A percentile compares a stretch with the other conserved stretches of the same genome.
phyloP scores from a whole-genome alignment of 2,329 filamentous ascomycete genomes.

The Fusarium armeniacum region DNA sequence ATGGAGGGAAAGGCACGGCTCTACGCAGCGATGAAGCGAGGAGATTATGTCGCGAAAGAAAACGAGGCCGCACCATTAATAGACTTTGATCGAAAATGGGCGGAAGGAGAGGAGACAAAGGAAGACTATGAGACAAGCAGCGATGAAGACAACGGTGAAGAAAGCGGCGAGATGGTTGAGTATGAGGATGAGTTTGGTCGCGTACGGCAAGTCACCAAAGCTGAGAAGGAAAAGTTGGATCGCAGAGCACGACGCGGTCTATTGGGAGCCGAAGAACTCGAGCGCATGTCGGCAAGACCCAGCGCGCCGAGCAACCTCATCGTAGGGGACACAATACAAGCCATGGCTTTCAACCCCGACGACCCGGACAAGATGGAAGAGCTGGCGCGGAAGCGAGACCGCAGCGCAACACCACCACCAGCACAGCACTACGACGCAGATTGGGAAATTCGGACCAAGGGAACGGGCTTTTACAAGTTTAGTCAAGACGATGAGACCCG shows the following conservation, averaged over 20 bases:
- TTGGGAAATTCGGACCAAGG: constrained; percentile 86
- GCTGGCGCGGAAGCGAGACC: constrained; percentile 82
- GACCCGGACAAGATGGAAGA: constrained; percentile 80
- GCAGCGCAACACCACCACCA: constrained; percentile 82
- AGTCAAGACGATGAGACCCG: constrained; percentile 78
- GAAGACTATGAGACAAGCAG: constrained; percentile 70
- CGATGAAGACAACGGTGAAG: constrained; percentile 58
- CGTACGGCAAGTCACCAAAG: constrained; percentile 78
- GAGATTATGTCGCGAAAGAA: constrained; percentile 80
- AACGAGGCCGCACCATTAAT: constrained; percentile 78
- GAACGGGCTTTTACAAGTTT: constrained; percentile 93
- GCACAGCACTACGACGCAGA: constrained; percentile 88
- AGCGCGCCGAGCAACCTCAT: constrained; percentile 79
- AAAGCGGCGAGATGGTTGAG: constrained; percentile 77
- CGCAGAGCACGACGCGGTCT: constrained; percentile 65
- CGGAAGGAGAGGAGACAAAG: constrained; percentile 71
- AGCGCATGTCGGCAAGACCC: constrained; percentile 77
- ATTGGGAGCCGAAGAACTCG: constrained; percentile 71
- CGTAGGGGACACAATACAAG: constrained; percentile 87
- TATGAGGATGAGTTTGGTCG: constrained; percentile 94
- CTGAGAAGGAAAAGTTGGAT: constrained; percentile 75
- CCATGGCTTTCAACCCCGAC: constrained; percentile 84
- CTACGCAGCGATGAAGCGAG: constrained; percentile 91
- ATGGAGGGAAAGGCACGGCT: constrained; percentile 92
- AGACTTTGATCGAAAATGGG: constrained; percentile 98